Conservation (phyloP, 2,329 filamentous ascomycete genomes). For the Sclerotinia sclerotiorum region DNA sequence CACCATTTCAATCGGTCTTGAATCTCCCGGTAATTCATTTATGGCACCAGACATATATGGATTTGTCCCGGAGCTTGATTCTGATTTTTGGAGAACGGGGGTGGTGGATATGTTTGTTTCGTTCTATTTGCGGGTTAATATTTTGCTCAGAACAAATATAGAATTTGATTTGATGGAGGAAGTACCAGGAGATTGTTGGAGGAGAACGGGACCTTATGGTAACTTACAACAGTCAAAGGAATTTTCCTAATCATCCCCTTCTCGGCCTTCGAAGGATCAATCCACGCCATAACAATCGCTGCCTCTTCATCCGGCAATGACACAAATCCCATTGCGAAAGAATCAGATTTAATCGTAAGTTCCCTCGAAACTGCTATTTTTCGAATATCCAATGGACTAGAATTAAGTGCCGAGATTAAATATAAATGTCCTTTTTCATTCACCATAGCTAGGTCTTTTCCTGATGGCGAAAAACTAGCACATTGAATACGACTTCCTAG, state of each 20-base stretch:
- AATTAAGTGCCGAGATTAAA: slow-evolving; percentile 43
- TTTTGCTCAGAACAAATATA: no score
- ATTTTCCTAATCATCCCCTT: slow-evolving; percentile 42
- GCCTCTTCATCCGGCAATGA: slow-evolving; percentile 42
- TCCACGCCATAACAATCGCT: slow-evolving; percentile 44
- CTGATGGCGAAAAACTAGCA: slow-evolving; percentile 44
- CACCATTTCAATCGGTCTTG: slow-evolving; percentile 15
- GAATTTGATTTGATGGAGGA: no score
- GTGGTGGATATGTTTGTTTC: not conserved
- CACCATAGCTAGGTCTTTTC: slow-evolving; percentile 44
- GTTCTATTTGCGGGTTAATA: not conserved
- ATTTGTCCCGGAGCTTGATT: not conserved
- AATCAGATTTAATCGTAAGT: slow-evolving; percentile 43
- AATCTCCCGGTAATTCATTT: slow-evolving; percentile 16
- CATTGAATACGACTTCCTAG: slow-evolving; percentile 45
- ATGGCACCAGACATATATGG: slow-evolving; percentile 7
- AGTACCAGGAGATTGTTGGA: no score
- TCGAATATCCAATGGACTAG: slow-evolving; percentile 43
- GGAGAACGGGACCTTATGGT: no score
- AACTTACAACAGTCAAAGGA: slow-evolving; percentile 27
- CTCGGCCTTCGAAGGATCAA: slow-evolving; percentile 41
- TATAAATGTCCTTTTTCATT: slow-evolving; percentile 46
- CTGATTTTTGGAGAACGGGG: slow-evolving; percentile 19
- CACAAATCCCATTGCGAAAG: slow-evolving; percentile 45
- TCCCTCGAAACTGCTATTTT: slow-evolving; percentile 43